Conservation (phyloP, 176 grass and related monocot genomes). For the Oryza officinalis region DNA sequence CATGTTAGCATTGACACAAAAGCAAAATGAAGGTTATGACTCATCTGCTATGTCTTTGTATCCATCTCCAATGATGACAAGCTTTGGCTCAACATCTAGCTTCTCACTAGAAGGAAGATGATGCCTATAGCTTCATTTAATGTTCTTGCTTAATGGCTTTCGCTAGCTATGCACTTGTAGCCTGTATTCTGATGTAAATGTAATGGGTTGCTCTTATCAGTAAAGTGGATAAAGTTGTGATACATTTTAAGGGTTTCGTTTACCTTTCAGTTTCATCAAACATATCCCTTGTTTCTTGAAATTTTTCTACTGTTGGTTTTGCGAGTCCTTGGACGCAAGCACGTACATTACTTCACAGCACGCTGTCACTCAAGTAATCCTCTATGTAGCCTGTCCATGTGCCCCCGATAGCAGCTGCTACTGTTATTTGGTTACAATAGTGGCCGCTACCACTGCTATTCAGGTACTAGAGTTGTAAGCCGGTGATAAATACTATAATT, state of each 20-base stretch:
- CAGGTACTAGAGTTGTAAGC: too few species aligned
- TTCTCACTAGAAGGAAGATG: conserved; percentile 26
- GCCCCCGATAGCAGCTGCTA: too few species aligned
- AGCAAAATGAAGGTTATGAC: not conserved
- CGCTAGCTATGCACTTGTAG: not conserved
- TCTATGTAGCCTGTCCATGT: too few species aligned
- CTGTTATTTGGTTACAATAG: too few species aligned
- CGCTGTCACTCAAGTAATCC: too few species aligned
- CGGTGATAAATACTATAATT: too few species aligned
- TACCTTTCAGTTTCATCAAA: not conserved
- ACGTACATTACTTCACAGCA: too few species aligned
- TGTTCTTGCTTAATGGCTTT: not conserved
- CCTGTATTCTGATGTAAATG: not conserved
- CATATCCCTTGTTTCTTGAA: not conserved
- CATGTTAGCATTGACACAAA: not conserved
- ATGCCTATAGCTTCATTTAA: not conserved
- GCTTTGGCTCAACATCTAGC: conserved; percentile 13
- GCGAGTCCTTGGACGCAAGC: too few species aligned
- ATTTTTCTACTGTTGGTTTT: too few species aligned
- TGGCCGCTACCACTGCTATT: too few species aligned
- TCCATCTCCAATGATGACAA: conserved; percentile 21
- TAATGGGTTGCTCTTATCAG: not conserved
- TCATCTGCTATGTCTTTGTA: not conserved
- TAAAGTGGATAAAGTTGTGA: not conserved
- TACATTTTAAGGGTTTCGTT: not conserved